phyloP scores from a whole-genome alignment of 2,329 filamentous ascomycete species.

The Cladosporium austrohemisphaericum region DNA sequence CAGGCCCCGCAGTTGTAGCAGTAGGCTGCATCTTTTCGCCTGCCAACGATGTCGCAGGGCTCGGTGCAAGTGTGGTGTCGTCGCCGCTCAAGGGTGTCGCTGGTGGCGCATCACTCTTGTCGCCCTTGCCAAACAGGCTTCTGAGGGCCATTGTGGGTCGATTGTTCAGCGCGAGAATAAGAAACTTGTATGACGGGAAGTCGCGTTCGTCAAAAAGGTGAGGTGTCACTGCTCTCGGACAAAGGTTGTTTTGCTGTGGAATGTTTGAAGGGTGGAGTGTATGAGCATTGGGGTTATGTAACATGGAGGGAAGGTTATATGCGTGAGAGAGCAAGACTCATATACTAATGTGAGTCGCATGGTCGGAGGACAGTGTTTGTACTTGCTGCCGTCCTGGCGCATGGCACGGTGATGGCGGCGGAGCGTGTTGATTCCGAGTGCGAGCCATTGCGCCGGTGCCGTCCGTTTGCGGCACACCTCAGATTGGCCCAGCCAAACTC shows the following conservation, averaged over 20 bases:
- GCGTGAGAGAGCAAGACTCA: not conserved
- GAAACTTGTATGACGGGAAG: not conserved
- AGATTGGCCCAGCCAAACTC: no score
- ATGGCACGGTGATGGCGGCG: no score
- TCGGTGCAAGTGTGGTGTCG: slow-evolving; percentile 15
- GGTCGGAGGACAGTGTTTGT: no score
- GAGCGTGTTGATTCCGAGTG: no score
- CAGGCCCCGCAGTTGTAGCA: not conserved
- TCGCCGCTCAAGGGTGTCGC: slow-evolving; percentile 11
- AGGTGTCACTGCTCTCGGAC: not conserved
- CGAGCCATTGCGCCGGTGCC: no score
- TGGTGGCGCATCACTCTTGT: slow-evolving; percentile 4
- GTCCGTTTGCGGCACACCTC: no score
- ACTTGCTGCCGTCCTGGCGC: no score
- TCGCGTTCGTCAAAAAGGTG: not conserved
- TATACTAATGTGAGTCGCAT: no score
- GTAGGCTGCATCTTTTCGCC: slow-evolving; percentile 14
- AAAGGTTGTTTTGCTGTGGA: slow-evolving; percentile 1
- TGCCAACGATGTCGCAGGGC: slow-evolving; percentile 2
- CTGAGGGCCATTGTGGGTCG: slow-evolving; percentile 6
- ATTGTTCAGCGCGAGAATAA: no score
- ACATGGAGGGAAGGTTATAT: not conserved
- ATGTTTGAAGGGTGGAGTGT: not conserved
- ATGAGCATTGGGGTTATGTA: not conserved
- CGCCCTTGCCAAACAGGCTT: slow-evolving; percentile 10